Conservation (phyloP, 495 filamentous ascomycete species). For the Letharia lupina region DNA sequence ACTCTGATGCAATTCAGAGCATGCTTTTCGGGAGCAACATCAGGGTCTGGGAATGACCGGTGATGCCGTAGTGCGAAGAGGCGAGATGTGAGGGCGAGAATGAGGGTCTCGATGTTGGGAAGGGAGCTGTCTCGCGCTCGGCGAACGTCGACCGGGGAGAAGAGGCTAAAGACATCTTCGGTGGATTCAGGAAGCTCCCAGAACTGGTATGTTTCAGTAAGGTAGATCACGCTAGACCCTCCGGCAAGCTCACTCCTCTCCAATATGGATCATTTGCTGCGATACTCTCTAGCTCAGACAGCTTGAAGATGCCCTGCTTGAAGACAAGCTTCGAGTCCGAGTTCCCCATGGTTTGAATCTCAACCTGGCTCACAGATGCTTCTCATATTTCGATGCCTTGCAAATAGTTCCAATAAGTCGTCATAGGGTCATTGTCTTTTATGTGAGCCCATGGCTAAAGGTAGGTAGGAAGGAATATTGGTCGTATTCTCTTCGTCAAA, state of each 20-base stretch:
- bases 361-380: background rate
- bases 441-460: background rate
- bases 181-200: conserved; percentile 95
- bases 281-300: conserved; percentile 85
- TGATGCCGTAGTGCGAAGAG: conserved; percentile 77
- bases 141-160: conserved; percentile 87
- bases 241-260: conserved; percentile 59
- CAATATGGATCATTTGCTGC: conserved; percentile 86
- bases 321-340: conserved; percentile 99
- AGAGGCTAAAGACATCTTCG: conserved; percentile 95
- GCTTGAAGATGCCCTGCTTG: conserved; percentile 96
- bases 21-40: conserved; percentile 81
- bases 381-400: background rate
- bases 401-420: background rate
- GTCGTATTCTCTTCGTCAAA: background rate
- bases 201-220: conserved; percentile 51
- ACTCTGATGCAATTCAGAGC: conserved; percentile 91
- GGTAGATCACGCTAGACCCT: conserved; percentile 16
- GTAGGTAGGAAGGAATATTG: background rate
- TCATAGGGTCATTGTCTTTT: background rate
- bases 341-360: conserved; percentile 65
- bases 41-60: conserved; percentile 80
- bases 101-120: conserved; percentile 84
- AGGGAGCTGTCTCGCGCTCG: conserved; percentile 79
- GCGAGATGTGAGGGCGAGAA: conserved; percentile 71